Evolutionary conservation across 257 asterid species (phyloP).

Genomic region (Perilla frutescens): DNA sequence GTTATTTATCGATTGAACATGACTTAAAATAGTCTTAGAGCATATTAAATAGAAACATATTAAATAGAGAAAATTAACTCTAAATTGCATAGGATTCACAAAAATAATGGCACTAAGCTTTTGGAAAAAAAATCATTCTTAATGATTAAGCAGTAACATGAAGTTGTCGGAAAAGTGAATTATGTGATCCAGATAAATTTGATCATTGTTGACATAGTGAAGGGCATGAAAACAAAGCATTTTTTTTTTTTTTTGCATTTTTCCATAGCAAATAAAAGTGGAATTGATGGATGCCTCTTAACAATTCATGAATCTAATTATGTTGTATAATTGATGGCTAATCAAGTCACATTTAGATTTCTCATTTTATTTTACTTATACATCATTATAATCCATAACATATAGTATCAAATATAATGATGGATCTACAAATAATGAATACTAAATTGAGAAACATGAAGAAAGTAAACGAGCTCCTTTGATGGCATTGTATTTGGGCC

Average conservation of each 20-base stretch:
- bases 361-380: neutral
- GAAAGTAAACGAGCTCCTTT: no score
- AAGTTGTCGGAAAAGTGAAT: conserved; percentile 35
- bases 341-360: neutral
- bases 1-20: neutral
- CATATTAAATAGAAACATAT: neutral
- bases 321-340: neutral
- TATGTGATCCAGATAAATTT: conserved; percentile 20
- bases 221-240: conserved; percentile 17
- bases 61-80: no score
- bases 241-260: neutral
- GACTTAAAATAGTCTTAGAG: neutral
- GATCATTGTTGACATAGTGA: conserved; percentile 19
- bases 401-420: neutral
- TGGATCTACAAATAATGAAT: no score
- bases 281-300: neutral
- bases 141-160: conserved; percentile 38
- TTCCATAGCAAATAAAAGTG: neutral
- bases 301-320: conserved; percentile 23
- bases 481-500: no score
- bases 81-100: conserved; percentile 20
- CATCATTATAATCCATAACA: no score
- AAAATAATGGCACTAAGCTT: no score
- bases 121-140: conserved; percentile 2
- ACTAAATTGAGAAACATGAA: no score